phyloP scores from a whole-genome alignment of 805 yeast species.

The Yarrowia sp. region DNA sequence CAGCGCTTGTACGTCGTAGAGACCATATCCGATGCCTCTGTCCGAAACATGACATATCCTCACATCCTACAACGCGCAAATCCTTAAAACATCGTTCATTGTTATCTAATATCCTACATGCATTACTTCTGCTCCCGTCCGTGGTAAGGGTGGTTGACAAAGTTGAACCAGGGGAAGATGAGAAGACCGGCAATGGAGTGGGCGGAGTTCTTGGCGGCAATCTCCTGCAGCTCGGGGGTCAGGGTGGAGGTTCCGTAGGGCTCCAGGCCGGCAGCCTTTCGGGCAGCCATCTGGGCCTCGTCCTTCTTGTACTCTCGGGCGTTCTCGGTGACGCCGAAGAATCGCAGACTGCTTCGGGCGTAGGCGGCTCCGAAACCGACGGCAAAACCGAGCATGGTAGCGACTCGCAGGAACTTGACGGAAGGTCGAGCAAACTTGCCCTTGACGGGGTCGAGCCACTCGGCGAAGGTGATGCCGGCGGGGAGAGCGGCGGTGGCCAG shows the following conservation, averaged over 20 bases:
- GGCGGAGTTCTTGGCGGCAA: slow-evolving; percentile 75
- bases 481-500: slow-evolving; percentile 53
- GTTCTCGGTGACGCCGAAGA: slow-evolving; percentile 77
- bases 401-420: slow-evolving; percentile 59
- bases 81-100: not conserved
- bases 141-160: slow-evolving; percentile 77
- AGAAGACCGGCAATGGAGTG: slow-evolving; percentile 60
- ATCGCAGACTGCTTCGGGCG: slow-evolving; percentile 62
- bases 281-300: slow-evolving; percentile 66
- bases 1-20: too few species aligned
- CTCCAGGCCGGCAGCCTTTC: slow-evolving; percentile 60
- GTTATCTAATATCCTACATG: slow-evolving; percentile 24
- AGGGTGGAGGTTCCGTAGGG: slow-evolving; percentile 66
- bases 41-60: too few species aligned
- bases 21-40: too few species aligned
- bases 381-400: slow-evolving; percentile 58
- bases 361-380: slow-evolving; percentile 78
- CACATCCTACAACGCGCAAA: not conserved
- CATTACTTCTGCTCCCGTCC: slow-evolving; percentile 42
- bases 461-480: slow-evolving; percentile 45
- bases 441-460: slow-evolving; percentile 51
- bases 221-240: slow-evolving; percentile 66
- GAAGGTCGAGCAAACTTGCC: slow-evolving; percentile 47
- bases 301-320: slow-evolving; percentile 66
- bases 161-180: slow-evolving; percentile 78